A percentile compares a stretch with the other conserved stretches of the same genome.
Evolutionary conservation across 2,329 filamentous ascomycete species (phyloP).

Genomic region (Microcyclospora pomicola): DNA sequence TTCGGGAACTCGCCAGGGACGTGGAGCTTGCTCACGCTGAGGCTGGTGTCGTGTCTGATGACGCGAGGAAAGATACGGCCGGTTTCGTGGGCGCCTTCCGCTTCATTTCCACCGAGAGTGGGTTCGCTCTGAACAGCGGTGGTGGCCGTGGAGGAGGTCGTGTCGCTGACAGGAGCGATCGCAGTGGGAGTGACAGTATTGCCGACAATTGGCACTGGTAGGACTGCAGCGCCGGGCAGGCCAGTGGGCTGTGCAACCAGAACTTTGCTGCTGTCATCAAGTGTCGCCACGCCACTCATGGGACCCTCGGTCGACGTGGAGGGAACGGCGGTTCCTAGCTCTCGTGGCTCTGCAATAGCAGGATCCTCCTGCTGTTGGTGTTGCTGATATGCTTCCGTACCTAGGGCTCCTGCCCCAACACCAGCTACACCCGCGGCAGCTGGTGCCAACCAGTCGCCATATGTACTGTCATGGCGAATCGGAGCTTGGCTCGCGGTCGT

Average conservation of each 20-base stretch:
- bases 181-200: neutral
- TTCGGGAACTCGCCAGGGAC: constrained; percentile 48
- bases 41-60: constrained; percentile 32
- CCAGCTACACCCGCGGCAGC: constrained; percentile 29
- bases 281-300: neutral
- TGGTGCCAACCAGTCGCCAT: constrained; percentile 41
- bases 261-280: neutral
- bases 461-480: constrained; percentile 23
- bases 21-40: constrained; percentile 49
- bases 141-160: too few relatives aligned
- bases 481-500: constrained; percentile 3
- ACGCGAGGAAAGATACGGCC: constrained; percentile 37
- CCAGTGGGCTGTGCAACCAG: neutral
- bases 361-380: neutral
- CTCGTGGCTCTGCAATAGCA: too few relatives aligned
- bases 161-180: neutral
- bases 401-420: constrained; percentile 20
- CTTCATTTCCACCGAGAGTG: constrained; percentile 20
- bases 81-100: constrained; percentile 21
- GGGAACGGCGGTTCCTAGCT: too few relatives aligned
- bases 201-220: neutral
- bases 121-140: neutral
- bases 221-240: neutral
- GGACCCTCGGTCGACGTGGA: neutral
- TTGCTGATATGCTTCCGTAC: neutral